These are phyloP conservation scores for Komagataella ulmi DNA, from an alignment of 805 yeast species.

Conservation along the genomic window DNA sequence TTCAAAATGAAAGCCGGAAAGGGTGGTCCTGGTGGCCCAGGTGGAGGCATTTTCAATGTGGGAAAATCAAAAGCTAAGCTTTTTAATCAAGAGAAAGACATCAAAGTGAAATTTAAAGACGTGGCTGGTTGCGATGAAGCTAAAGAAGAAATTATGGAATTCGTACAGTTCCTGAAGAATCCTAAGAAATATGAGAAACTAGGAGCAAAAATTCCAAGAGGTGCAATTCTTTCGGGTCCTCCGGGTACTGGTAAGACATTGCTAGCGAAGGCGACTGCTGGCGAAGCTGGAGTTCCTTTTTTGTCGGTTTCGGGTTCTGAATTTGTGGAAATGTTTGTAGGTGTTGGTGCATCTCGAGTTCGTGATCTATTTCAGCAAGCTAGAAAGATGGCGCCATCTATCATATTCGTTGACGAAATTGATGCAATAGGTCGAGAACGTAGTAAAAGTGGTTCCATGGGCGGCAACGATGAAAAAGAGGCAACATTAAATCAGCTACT, in stretches of 20 bases:
- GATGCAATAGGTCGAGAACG: constrained; percentile 91
- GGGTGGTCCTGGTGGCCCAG: constrained; percentile 31
- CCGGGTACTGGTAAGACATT: constrained; percentile 97
- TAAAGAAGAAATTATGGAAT: constrained; percentile 90
- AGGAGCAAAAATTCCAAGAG: constrained; percentile 93
- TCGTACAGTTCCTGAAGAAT: constrained; percentile 76
- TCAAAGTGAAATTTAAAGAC: constrained; percentile 71
- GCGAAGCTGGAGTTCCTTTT: constrained; percentile 93
- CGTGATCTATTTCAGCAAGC: constrained; percentile 88
- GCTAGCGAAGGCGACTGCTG: constrained; percentile 90
- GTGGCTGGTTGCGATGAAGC: constrained; percentile 96
- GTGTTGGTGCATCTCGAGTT: constrained; percentile 92
- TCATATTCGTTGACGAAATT: constrained; percentile 86
- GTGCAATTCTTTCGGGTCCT: constrained; percentile 88
- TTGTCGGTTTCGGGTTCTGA: constrained; percentile 88
- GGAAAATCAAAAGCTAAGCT: constrained; percentile 71
- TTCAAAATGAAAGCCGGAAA: constrained; percentile 39
- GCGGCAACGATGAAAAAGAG: constrained; percentile 88
- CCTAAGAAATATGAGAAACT: constrained; percentile 75
- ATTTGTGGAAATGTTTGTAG: constrained; percentile 94
- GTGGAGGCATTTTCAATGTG: constrained; percentile 59
- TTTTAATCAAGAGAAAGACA: constrained; percentile 74
- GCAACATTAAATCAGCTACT: constrained; percentile 83
- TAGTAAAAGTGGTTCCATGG: constrained; percentile 55
- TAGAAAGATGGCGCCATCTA: constrained; percentile 80